Evolutionary conservation across 768 basidiomycete species (phyloP).

Genomic region (Lepiota subincarnata): DNA sequence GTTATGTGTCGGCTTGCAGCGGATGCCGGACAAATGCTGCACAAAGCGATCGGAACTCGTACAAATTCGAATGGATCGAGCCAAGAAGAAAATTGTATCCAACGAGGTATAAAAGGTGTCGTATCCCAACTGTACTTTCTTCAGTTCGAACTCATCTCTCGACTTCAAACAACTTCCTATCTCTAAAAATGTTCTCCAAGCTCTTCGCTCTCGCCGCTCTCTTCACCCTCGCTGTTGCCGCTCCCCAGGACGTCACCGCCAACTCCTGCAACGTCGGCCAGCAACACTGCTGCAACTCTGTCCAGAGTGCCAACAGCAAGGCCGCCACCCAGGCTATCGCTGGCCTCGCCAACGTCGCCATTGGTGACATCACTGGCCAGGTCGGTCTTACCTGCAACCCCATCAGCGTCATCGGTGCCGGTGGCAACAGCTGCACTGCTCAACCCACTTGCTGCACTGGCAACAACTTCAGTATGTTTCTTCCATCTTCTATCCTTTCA

Average conservation of each 20-base stretch:
- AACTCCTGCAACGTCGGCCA: constrained; percentile 4
- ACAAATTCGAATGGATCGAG: neutral
- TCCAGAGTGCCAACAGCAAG: constrained; percentile 4
- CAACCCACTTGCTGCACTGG: constrained; percentile 19
- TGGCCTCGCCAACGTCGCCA: constrained; percentile 14
- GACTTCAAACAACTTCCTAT: constrained; percentile 3
- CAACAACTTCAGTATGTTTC: constrained; percentile 16
- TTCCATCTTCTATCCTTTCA: neutral
- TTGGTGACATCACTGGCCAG: constrained; percentile 15
- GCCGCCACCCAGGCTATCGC: constrained; percentile 6
- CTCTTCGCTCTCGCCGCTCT: neutral
- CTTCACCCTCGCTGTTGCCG: neutral
- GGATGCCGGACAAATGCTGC: no score
- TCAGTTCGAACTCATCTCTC: constrained; percentile 16
- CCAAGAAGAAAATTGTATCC: constrained; percentile 2
- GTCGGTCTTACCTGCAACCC: constrained; percentile 25
- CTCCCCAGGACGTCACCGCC: neutral
- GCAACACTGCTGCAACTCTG: constrained; percentile 8
- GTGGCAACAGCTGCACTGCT: constrained; percentile 17
- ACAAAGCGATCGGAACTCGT: constrained; percentile 9
- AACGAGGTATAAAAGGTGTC: constrained; percentile 5
- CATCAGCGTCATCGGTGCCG: constrained; percentile 21
- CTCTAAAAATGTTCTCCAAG: constrained; percentile 3
- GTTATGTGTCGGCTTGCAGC: no score
- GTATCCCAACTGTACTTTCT: constrained; percentile 11